phyloP scores from a whole-genome alignment of 2,329 filamentous ascomycete species.

The Talaromyces funiculosus region DNA sequence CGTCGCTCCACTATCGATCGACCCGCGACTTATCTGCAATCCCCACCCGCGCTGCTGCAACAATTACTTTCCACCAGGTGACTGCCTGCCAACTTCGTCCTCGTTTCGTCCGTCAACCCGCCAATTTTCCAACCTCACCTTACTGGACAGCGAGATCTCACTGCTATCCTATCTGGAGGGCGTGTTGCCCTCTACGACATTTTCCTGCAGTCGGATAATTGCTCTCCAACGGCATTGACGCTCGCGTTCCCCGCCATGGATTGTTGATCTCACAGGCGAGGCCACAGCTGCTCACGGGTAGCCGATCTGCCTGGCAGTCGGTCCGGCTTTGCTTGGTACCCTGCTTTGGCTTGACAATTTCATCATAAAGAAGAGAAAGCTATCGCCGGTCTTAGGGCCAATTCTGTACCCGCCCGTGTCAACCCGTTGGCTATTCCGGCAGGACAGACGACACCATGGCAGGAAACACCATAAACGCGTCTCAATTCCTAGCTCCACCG shows the following conservation, averaged over 20 bases:
- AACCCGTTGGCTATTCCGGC: conserved; percentile 8
- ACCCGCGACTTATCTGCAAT: conserved; percentile 7
- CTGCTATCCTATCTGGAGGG: neutral
- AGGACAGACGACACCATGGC: conserved; percentile 31
- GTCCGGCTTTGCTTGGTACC: conserved; percentile 28
- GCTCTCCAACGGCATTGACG: conserved; percentile 9
- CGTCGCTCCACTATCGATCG: conserved; percentile 9
- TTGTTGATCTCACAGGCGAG: conserved; percentile 38
- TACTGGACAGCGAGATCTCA: neutral
- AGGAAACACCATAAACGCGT: conserved; percentile 33
- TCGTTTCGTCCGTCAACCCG: neutral
- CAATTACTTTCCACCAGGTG: conserved; percentile 1
- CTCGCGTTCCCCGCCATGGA: conserved; percentile 28
- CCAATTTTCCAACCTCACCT: neutral
- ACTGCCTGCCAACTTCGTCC: neutral
- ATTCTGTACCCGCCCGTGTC: no score
- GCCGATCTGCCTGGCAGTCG: conserved; percentile 42
- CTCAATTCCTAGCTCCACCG: conserved; percentile 40
- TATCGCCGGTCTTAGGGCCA: no score
- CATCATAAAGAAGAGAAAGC: neutral
- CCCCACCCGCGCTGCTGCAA: conserved; percentile 9
- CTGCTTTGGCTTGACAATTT: neutral
- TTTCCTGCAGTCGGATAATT: conserved; percentile 7
- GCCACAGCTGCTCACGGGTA: conserved; percentile 37
- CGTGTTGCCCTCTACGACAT: neutral